phyloP scores from a whole-genome alignment of 2,329 filamentous ascomycete genomes.

The Ceratocystis alfenasii region DNA sequence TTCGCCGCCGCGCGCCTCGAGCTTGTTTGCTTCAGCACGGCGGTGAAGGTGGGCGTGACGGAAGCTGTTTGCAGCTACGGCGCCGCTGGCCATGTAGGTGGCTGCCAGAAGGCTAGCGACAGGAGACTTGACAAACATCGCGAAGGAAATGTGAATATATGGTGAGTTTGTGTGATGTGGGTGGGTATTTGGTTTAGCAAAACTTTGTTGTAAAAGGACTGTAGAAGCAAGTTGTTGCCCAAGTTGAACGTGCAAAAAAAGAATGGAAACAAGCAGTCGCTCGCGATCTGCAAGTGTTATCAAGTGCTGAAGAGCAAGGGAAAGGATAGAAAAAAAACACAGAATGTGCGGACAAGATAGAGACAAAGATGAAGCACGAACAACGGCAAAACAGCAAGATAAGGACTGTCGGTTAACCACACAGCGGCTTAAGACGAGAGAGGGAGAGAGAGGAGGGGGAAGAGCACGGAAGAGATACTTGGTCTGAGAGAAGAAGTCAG shows the following conservation, averaged over 20 bases:
- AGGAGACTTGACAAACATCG: constrained; percentile 35
- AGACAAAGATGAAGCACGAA: constrained; percentile 21
- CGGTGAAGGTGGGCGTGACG: constrained; percentile 29
- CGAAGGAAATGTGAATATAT: constrained; percentile 25
- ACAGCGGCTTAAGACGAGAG: constrained; percentile 16
- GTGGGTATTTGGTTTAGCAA: constrained; percentile 18
- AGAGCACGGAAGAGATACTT: neutral
- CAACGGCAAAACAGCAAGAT: constrained; percentile 17
- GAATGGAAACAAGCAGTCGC: constrained; percentile 18
- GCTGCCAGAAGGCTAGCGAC: constrained; percentile 33
- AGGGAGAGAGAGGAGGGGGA: neutral
- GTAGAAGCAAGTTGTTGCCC: neutral
- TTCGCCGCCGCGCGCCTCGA: constrained; percentile 29
- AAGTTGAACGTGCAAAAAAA: neutral
- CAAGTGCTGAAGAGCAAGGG: constrained; percentile 1
- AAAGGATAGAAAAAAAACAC: constrained; percentile 12
- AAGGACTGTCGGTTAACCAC: constrained; percentile 23
- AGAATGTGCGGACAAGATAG: neutral
- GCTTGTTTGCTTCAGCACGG: constrained; percentile 12
- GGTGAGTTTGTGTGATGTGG: constrained; percentile 14
- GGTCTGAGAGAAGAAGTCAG: neutral
- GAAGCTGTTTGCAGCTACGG: constrained; percentile 34
- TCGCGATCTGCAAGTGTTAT: constrained; percentile 14
- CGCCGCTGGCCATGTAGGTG: constrained; percentile 35
- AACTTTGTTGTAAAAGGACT: neutral